Percentiles rank a stretch among this genome's conserved stretches.
Conservation (phyloP, 495 filamentous ascomycete genomes). For the Pyronema omphalodes region DNA sequence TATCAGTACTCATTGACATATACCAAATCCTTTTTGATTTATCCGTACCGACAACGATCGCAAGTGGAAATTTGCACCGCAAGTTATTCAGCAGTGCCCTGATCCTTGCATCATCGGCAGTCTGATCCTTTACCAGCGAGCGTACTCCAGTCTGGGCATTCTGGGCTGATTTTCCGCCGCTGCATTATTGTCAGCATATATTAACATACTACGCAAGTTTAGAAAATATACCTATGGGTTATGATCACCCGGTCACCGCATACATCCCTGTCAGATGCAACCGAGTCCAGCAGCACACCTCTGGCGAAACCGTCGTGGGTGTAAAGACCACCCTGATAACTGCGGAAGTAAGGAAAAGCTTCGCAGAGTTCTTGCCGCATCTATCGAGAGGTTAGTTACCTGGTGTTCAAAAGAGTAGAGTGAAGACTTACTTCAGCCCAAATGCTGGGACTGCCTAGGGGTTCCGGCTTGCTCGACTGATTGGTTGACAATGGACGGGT, state of each 20-base stretch:
- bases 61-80: constrained; percentile 29
- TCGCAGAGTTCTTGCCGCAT: constrained; percentile 46
- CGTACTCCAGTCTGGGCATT: constrained; percentile 28
- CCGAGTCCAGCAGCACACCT: constrained; percentile 45
- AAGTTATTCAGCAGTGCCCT: constrained; percentile 27
- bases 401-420: too few relatives aligned
- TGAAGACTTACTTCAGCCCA: too few relatives aligned
- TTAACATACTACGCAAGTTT: neutral
- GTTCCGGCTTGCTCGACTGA: too few relatives aligned
- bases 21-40: too few relatives aligned
- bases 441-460: too few relatives aligned
- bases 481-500: too few relatives aligned
- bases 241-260: constrained; percentile 50
- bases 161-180: constrained; percentile 33
- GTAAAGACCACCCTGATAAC: constrained; percentile 44
- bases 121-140: constrained; percentile 30
- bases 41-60: constrained; percentile 40
- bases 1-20: too few relatives aligned
- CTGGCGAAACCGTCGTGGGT: constrained; percentile 29
- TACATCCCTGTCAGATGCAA: constrained; percentile 36
- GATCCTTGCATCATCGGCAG: constrained; percentile 19
- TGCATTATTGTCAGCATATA: constrained; percentile 17
- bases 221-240: constrained; percentile 38
- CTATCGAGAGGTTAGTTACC: constrained; percentile 16
- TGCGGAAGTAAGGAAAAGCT: constrained; percentile 44